Evolutionary conservation across 306 rosid genomes (phyloP).

Genomic region (Erythrophleum fordii): DNA sequence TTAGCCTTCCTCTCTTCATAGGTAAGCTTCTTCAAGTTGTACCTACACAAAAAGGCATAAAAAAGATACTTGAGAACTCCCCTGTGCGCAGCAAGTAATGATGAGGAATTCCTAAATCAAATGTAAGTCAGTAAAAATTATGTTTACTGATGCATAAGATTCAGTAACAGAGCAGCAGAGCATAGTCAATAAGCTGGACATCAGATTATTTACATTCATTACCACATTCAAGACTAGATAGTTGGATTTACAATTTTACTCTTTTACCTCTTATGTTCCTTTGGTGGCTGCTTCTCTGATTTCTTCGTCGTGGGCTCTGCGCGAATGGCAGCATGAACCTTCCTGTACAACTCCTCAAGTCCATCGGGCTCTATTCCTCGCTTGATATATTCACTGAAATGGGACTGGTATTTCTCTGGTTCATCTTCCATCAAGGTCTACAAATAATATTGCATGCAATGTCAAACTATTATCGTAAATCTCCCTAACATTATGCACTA

Average conservation of each 20-base stretch:
- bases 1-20: slow-evolving; percentile 68
- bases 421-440: slow-evolving; percentile 77
- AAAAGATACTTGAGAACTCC: not conserved
- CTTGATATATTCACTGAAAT: slow-evolving; percentile 72
- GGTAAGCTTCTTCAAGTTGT: slow-evolving; percentile 72
- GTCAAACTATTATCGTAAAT: not conserved
- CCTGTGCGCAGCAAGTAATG: not conserved
- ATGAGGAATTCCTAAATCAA: not conserved
- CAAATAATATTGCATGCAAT: not conserved
- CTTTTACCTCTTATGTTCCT: slow-evolving; percentile 68
- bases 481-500: not conserved
- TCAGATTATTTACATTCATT: not conserved
- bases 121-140: not conserved
- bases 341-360: slow-evolving; percentile 70
- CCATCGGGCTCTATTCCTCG: slow-evolving; percentile 62
- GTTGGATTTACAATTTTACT: not conserved
- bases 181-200: not conserved
- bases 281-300: slow-evolving; percentile 62
- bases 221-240: not conserved
- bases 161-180: not conserved
- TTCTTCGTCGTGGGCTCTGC: slow-evolving; percentile 59
- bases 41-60: slow-evolving; percentile 41
- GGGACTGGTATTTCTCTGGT: slow-evolving; percentile 77
- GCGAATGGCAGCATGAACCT: slow-evolving; percentile 84
- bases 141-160: not conserved